Evolutionary conservation across 169 alveolate species (phyloP), one percentile per base, ranked within the genome.

Genomic region (Eimeria acervulina): DNA sequence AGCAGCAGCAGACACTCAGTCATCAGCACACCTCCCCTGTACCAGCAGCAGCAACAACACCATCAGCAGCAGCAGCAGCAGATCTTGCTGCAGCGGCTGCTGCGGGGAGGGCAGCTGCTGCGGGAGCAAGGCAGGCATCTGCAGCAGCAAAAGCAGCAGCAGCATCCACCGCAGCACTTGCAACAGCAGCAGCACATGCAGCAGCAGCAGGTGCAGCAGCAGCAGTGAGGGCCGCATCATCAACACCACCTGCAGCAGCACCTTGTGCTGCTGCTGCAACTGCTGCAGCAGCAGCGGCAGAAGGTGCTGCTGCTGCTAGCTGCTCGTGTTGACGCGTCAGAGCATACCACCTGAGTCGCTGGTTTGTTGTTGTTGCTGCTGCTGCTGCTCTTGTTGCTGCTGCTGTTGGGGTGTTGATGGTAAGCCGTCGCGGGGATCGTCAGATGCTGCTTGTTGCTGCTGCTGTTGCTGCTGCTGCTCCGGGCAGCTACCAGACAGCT

Each of bases 301-400:
- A 5, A 47, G 55, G 19, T 7, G 55, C 12, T 47, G 55, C 55
- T 5, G 12, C 83, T 23, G 52, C 83, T 36, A 15, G 83, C 83
- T 17, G 23, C 83, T 72, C 17, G 33, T 31, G 23, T 5, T 72
- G 44, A n/a, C 83, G n/a, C 7, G 23, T 17, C 26, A 4, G 40
- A 38, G 42, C 83, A 3, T 31, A 26, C 36, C 52, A 31, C 36
- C 36, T n/a, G 4, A 4, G 40, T 72, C 47, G 3, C 23, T 38
- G 8, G 33, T n/a, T 38, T 72, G 83, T 17, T 72, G 83, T 17
- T 72, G 83, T 7, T 72, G 83, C 47, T 72, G 52, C 47, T 36
- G 17, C 83, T 72, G 83, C 10, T 72, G 52, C 83, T 72, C 44
- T 38, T 72, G 83, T 42, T 72, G 74, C 74, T 63, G 74, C 74